These are phyloP conservation scores for Zymoseptoria tritici DNA, from an alignment of 2,329 filamentous ascomycete genomes.

Conservation along the genomic window DNA sequence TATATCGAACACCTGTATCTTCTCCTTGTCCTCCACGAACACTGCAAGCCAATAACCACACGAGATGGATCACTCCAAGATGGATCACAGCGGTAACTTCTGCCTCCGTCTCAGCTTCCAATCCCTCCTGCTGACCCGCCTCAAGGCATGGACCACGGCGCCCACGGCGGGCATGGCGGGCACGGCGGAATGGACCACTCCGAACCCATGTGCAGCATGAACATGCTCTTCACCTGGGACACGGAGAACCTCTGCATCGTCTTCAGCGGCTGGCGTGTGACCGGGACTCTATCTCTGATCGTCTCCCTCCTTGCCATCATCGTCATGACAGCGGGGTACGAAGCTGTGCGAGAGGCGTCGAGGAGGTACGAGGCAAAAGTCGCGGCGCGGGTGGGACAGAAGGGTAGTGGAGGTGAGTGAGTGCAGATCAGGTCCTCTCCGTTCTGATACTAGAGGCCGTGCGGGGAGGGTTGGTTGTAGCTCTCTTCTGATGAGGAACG, in stretches of 20 bases:
- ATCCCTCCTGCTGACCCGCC: background rate
- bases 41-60: background rate
- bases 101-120: background rate
- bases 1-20: background rate
- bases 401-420: background rate
- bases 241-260: conserved; percentile 91
- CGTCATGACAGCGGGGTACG: conserved; percentile 82
- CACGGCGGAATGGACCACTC: conserved; percentile 50
- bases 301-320: conserved; percentile 77
- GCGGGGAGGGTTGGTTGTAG: background rate
- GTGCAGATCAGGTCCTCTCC: background rate
- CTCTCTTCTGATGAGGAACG: conserved; percentile 5
- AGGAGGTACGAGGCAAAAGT: conserved; percentile 63
- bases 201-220: conserved; percentile 76
- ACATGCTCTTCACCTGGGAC: conserved; percentile 91
- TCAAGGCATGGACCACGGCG: background rate
- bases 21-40: background rate
- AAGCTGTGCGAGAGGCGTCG: conserved; percentile 70
- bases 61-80: conserved; percentile 19
- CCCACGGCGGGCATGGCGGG: conserved; percentile 29
- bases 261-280: conserved; percentile 85
- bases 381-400: background rate
- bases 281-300: conserved; percentile 64
- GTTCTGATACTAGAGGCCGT: no score
- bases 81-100: conserved; percentile 6